Percentiles rank a stretch among this genome's conserved stretches.
These are phyloP conservation scores for Lentinula boryana DNA, from an alignment of 768 basidiomycete species.

Conservation along the genomic window DNA sequence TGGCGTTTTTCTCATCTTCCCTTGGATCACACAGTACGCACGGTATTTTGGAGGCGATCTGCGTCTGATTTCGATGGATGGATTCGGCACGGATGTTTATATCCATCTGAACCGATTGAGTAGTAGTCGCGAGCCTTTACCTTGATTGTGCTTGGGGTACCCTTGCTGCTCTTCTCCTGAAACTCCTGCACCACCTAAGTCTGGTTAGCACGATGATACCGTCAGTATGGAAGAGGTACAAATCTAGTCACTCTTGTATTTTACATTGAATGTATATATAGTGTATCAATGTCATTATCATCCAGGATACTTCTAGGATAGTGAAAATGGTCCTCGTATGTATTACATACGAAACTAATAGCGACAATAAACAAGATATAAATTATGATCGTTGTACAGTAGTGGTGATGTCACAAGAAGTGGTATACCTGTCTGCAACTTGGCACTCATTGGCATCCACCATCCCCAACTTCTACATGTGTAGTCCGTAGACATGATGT, in stretches of 20 bases:
- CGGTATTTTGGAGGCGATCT: constrained; percentile 94
- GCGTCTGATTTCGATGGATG: constrained; percentile 95
- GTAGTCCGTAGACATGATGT: constrained; percentile 6
- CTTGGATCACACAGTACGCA: constrained; percentile 56
- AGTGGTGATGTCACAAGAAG: background rate
- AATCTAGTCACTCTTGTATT: no score
- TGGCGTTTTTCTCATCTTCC: background rate
- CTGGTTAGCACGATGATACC: background rate
- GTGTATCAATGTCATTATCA: no score
- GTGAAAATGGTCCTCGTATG: no score
- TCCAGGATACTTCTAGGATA: no score
- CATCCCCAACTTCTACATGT: constrained; percentile 4
- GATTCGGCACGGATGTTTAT: constrained; percentile 93
- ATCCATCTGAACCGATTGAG: constrained; percentile 86
- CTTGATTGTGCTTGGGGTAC: constrained; percentile 22
- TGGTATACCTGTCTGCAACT: no score
- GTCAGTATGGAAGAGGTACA: background rate
- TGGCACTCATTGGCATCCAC: background rate
- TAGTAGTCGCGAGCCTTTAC: constrained; percentile 76
- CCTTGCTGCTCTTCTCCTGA: background rate
- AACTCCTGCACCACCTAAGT: background rate
- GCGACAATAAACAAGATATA: background rate
- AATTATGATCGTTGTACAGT: background rate
- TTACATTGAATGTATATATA: no score
- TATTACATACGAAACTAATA: no score